phyloP scores from a whole-genome alignment of 805 yeast genomes.

The Huiozyma naganishii region DNA sequence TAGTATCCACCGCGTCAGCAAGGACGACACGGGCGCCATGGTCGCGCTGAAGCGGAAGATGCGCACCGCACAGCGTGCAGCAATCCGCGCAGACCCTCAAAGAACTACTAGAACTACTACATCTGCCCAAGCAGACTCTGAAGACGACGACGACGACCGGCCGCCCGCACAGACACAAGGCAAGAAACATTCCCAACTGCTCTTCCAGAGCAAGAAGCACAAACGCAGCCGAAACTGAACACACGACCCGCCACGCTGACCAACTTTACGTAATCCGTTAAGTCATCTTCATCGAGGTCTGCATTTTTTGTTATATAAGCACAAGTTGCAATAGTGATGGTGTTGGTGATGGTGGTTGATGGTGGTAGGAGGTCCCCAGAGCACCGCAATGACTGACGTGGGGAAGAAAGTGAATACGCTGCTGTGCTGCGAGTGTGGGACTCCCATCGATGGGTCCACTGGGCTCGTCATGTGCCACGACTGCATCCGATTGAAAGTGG shows the following conservation, averaged over 20 bases:
- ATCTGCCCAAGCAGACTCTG: neutral
- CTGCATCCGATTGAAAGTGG: slow-evolving; percentile 86
- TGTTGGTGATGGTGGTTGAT: too few species aligned
- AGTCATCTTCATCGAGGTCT: too few species aligned
- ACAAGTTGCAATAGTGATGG: too few species aligned
- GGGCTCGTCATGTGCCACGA: slow-evolving; percentile 95
- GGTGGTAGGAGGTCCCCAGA: too few species aligned
- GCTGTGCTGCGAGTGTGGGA: slow-evolving; percentile 96
- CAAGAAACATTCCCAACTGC: slow-evolving; percentile 19
- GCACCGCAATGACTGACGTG: neutral
- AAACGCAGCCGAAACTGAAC: neutral
- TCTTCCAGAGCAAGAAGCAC: slow-evolving; percentile 16
- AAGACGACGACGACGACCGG: slow-evolving; percentile 8
- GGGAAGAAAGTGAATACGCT: slow-evolving; percentile 45
- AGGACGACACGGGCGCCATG: slow-evolving; percentile 28
- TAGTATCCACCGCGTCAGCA: slow-evolving; percentile 18
- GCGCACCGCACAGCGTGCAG: slow-evolving; percentile 4
- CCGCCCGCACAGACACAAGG: slow-evolving; percentile 10
- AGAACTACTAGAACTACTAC: neutral
- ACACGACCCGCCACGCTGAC: too few species aligned
- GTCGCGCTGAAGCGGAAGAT: slow-evolving; percentile 26
- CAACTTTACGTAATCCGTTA: too few species aligned
- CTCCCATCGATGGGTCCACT: slow-evolving; percentile 90
- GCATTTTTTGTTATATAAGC: neutral
- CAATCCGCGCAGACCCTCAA: slow-evolving; percentile 3